Evolutionary conservation across 2,329 filamentous ascomycete genomes (phyloP).

Genomic region (Xylariaceae sp.): DNA sequence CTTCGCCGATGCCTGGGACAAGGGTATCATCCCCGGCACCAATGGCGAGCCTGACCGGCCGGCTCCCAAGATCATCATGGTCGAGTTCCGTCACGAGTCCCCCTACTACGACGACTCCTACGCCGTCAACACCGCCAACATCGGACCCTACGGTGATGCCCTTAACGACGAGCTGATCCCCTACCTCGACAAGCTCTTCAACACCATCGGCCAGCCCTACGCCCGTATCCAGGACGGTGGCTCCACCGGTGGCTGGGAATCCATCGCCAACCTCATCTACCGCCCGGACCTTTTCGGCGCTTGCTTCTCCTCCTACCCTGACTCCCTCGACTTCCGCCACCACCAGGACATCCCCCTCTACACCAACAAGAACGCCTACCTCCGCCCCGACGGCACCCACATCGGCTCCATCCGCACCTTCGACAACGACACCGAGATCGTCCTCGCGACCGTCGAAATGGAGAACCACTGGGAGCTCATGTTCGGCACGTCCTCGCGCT

Average conservation of each 20-base stretch:
- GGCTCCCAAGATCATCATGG: constrained; percentile 22
- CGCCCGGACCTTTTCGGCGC: constrained; percentile 24
- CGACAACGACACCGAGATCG: constrained; percentile 5
- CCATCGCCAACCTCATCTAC: constrained; percentile 21
- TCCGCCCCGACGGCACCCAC: constrained; percentile 7
- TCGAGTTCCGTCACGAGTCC: constrained; percentile 22
- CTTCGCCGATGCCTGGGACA: constrained; percentile 20
- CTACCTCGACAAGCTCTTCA: constrained; percentile 20
- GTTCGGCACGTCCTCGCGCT: constrained; percentile 24
- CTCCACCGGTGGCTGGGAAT: constrained; percentile 24
- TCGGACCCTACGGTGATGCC: constrained; percentile 24
- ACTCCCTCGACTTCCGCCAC: constrained; percentile 20
- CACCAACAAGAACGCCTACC: constrained; percentile 22
- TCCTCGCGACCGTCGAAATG: constrained; percentile 17
- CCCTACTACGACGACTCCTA: constrained; percentile 26
- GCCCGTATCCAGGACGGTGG: constrained; percentile 24
- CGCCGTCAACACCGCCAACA: constrained; percentile 23
- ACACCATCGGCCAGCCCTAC: constrained; percentile 21
- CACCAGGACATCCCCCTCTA: constrained; percentile 24
- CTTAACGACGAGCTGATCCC: constrained; percentile 25
- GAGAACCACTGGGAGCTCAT: constrained; percentile 26
- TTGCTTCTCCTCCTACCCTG: constrained; percentile 25
- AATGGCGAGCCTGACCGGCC: constrained; percentile 11
- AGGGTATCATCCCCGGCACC: constrained; percentile 16
- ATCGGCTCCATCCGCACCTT: constrained; percentile 20